Evolutionary conservation across 768 basidiomycete genomes (phyloP).

Genomic region (Boletus sp.): DNA sequence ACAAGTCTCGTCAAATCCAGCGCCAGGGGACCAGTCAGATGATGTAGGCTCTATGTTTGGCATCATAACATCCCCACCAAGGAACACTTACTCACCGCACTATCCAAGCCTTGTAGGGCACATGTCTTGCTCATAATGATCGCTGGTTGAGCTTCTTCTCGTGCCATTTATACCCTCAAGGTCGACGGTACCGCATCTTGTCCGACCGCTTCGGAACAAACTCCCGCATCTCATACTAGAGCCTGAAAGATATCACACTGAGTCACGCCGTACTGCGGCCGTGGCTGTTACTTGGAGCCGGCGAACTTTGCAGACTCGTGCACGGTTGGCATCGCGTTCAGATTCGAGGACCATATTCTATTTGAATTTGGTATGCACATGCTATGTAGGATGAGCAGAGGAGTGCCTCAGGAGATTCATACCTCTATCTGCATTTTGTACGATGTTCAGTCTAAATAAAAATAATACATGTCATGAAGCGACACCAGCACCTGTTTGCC

Average conservation of each 20-base stretch:
- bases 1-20: conserved; percentile 7
- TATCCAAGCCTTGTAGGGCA: not conserved
- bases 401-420: not conserved
- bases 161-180: not conserved
- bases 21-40: not conserved
- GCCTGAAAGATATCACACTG: not conserved
- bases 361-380: not conserved
- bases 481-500: not conserved
- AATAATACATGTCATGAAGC: not conserved
- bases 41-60: conserved; percentile 5
- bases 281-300: no score
- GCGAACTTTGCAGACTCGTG: not conserved
- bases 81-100: not conserved
- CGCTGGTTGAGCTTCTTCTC: not conserved
- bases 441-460: no score
- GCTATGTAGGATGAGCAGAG: not conserved
- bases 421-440: no score
- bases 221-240: not conserved
- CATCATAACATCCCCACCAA: not conserved
- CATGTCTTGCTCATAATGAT: no score
- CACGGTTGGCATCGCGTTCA: not conserved
- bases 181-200: not conserved
- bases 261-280: not conserved
- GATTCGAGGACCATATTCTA: not conserved
- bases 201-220: not conserved